Evolutionary conservation across 768 basidiomycete genomes (phyloP).

Genomic region (Mycena maculata): DNA sequence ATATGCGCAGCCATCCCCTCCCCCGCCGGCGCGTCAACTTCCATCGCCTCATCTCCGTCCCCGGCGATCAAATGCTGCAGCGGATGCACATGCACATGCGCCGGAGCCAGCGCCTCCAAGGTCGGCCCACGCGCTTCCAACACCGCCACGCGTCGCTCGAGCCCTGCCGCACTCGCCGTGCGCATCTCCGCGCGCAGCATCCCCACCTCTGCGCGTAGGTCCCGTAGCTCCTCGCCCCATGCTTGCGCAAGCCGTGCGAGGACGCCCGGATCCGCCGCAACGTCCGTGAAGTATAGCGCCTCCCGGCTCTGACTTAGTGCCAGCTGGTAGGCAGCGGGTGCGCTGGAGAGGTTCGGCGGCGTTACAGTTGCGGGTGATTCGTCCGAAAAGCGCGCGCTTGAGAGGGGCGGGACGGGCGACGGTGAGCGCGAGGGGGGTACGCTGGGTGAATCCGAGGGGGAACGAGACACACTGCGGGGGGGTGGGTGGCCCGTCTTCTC

Average conservation of each 20-base stretch:
- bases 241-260: not conserved
- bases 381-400: conserved; percentile 30
- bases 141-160: not conserved
- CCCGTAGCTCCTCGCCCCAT: conserved; percentile 12
- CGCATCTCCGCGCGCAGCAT: conserved; percentile 5
- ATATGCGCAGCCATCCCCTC: no score
- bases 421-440: not conserved
- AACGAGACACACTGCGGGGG: not conserved
- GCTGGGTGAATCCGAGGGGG: not conserved
- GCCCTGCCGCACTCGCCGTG: no score
- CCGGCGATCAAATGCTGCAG: conserved; percentile 11
- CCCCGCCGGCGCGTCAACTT: no score
- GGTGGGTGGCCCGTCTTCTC: no score
- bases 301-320: no score
- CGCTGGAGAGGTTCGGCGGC: no score
- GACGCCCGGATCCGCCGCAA: not conserved
- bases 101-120: no score
- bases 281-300: not conserved
- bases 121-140: not conserved
- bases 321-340: not conserved
- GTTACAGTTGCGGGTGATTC: not conserved
- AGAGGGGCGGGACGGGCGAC: conserved; percentile 5
- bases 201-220: conserved; percentile 14
- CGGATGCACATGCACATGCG: no score
- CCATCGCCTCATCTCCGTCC: no score